Conservation (phyloP, 2,329 filamentous ascomycete species). For the Rachicladosporium sp. region DNA sequence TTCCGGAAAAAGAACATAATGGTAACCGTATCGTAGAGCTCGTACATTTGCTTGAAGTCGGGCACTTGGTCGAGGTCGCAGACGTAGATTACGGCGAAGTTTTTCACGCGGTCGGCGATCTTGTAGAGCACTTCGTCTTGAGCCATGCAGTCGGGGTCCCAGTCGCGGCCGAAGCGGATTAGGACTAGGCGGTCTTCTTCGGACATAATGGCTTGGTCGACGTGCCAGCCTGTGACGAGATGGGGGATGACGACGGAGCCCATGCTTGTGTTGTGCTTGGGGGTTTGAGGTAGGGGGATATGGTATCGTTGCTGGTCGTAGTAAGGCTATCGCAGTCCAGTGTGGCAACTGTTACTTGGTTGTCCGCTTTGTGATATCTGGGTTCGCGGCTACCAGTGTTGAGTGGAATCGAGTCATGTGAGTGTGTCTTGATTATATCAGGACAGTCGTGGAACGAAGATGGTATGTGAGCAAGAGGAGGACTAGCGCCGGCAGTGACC, state of each 20-base stretch:
- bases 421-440: no score
- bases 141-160: slow-evolving; percentile 66
- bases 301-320: background rate
- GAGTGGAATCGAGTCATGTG: no score
- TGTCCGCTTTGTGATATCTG: no score
- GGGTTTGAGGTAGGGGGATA: background rate
- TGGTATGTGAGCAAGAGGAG: no score
- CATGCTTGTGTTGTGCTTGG: slow-evolving; percentile 29
- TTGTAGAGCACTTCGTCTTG: slow-evolving; percentile 92
- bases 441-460: no score
- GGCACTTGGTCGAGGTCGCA: slow-evolving; percentile 86
- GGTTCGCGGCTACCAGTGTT: no score
- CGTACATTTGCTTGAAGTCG: slow-evolving; percentile 95
- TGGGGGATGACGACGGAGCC: slow-evolving; percentile 89
- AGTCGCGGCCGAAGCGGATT: slow-evolving; percentile 84
- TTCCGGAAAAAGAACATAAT: slow-evolving; percentile 98
- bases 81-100: slow-evolving; percentile 83
- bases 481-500: no score
- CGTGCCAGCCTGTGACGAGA: slow-evolving; percentile 87
- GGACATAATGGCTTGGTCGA: slow-evolving; percentile 85
- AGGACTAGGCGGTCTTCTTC: slow-evolving; percentile 90
- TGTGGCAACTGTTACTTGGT: no score
- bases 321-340: no score
- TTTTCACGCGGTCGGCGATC: slow-evolving; percentile 87
- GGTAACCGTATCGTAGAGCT: slow-evolving; percentile 67